Evolutionary conservation across 2,329 filamentous ascomycete genomes (phyloP).

Genomic region (Magnaporthiopsis rhizophila): DNA sequence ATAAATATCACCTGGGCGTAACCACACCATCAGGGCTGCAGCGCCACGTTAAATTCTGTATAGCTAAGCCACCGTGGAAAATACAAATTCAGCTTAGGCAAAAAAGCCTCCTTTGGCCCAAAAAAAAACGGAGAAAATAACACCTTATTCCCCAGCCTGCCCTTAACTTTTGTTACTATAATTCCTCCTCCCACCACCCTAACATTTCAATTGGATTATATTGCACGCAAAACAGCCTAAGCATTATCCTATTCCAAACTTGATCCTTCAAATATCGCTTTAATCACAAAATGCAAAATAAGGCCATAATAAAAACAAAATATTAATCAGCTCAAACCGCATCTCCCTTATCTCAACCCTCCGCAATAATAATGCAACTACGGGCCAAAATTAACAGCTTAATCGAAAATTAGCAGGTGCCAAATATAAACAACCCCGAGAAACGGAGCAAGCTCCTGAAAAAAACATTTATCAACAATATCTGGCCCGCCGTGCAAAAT

Average conservation of each 20-base stretch:
- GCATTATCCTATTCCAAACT: not conserved
- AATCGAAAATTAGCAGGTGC: not conserved
- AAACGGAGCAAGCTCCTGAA: not conserved
- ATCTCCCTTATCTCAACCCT: not conserved
- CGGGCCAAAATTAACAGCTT: not conserved
- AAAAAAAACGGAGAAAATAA: no score
- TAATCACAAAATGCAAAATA: not conserved
- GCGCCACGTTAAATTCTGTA: no score
- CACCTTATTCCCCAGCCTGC: not conserved
- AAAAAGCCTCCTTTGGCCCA: no score
- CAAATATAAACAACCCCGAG: not conserved
- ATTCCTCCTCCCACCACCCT: not conserved
- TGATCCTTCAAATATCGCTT: not conserved
- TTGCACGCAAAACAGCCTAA: not conserved
- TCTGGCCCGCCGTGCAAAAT: slow-evolving; percentile 5
- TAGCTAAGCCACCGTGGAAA: no score
- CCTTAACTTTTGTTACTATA: not conserved
- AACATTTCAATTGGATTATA: not conserved
- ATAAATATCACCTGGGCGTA: no score
- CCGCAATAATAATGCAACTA: not conserved
- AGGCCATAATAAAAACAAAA: not conserved
- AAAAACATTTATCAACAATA: not conserved
- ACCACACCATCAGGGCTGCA: no score
- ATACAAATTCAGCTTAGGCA: no score
- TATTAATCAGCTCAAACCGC: not conserved